Evolutionary conservation across 2,329 filamentous ascomycete species (phyloP).

Genomic region (Fusarium avenaceum): DNA sequence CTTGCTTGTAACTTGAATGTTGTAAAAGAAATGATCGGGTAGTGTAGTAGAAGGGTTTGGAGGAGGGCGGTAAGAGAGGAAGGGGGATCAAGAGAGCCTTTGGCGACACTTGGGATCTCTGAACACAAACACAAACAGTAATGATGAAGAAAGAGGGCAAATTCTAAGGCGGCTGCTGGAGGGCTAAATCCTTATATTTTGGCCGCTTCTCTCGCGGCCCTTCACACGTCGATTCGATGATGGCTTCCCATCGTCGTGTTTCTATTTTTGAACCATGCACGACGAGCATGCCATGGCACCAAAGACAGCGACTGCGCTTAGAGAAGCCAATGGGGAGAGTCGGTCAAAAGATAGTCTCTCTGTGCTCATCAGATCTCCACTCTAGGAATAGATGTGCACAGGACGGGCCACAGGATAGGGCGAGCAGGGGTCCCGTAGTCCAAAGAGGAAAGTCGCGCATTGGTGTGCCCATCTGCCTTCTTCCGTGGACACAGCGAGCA

Average conservation of each 20-base stretch:
- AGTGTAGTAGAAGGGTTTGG: conserved; percentile 50
- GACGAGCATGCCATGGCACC: conserved; percentile 48
- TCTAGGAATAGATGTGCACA: conserved; percentile 51
- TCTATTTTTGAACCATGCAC: conserved; percentile 57
- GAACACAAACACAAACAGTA: conserved; percentile 55
- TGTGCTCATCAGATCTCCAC: conserved; percentile 45
- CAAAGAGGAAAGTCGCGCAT: conserved; percentile 52
- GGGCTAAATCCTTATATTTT: conserved; percentile 71
- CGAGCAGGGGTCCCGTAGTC: conserved; percentile 37
- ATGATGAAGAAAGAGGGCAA: conserved; percentile 58
- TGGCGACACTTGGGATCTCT: conserved; percentile 66
- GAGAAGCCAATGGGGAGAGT: conserved; percentile 60
- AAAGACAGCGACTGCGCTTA: conserved; percentile 60
- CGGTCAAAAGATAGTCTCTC: conserved; percentile 45
- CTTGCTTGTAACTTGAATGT: conserved; percentile 65
- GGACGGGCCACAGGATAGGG: conserved; percentile 46
- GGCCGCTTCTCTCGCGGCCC: conserved; percentile 60
- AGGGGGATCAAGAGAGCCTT: conserved; percentile 58
- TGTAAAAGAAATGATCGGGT: conserved; percentile 43
- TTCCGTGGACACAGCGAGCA: conserved; percentile 42
- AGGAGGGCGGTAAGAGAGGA: conserved; percentile 53
- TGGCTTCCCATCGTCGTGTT: conserved; percentile 50
- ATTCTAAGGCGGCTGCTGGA: conserved; percentile 58
- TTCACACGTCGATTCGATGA: conserved; percentile 48
- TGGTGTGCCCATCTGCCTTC: conserved; percentile 48